Conservation (phyloP, 768 basidiomycete genomes). For the Podaxis sp. region DNA sequence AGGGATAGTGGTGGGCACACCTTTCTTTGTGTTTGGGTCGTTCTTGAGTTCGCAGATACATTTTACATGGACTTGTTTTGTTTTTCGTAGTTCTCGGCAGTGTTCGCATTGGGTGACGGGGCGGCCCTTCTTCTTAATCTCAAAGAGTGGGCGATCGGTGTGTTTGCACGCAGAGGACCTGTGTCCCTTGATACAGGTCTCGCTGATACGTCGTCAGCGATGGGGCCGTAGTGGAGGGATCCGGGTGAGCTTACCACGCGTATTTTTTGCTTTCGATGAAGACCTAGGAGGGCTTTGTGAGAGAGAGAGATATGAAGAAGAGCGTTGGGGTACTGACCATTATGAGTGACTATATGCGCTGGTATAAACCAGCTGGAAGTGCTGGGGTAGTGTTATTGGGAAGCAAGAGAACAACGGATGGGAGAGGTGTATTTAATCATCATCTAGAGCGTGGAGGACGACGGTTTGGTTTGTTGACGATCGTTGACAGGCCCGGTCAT, state of each 20-base stretch:
- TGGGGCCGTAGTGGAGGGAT: conserved; percentile 12
- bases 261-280: conserved; percentile 73
- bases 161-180: conserved; percentile 88
- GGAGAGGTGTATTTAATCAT: conserved; percentile 43
- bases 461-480: conserved; percentile 46
- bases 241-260: conserved; percentile 62
- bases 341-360: conserved; percentile 21
- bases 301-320: conserved; percentile 7
- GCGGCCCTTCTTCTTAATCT: conserved; percentile 92
- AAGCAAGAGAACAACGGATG: conserved; percentile 27
- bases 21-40: conserved; percentile 60
- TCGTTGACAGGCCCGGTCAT: conserved; percentile 48
- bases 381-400: conserved; percentile 53
- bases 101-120: conserved; percentile 90
- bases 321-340: conserved; percentile 40
- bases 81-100: conserved; percentile 84
- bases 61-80: conserved; percentile 83
- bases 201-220: conserved; percentile 43
- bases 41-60: conserved; percentile 81
- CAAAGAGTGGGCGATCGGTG: conserved; percentile 83
- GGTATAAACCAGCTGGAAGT: conserved; percentile 36
- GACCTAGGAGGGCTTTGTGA: conserved; percentile 43
- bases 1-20: conserved; percentile 39
- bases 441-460: conserved; percentile 34
- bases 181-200: conserved; percentile 94